A percentile compares a stretch with the other conserved stretches of the same genome.
Conservation (phyloP, 208 protist genomes). For the Eutreptiella sp. region DNA sequence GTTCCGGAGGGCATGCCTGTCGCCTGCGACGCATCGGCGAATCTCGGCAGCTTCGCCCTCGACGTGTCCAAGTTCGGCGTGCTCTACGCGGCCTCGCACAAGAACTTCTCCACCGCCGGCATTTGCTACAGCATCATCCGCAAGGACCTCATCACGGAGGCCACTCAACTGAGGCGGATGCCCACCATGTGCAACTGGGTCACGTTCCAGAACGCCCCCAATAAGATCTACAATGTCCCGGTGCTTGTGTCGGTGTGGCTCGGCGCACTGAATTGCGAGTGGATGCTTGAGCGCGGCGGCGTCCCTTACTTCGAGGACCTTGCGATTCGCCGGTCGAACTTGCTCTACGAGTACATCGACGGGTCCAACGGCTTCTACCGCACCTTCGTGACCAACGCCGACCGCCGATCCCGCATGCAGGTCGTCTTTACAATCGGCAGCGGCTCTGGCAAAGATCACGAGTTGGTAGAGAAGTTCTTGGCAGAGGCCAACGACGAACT, state of each 20-base stretch:
- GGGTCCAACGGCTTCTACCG: conserved; percentile 14
- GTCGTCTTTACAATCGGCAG: conserved; percentile 22
- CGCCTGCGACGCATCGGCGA: conserved; percentile 66
- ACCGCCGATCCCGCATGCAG: conserved; percentile 12
- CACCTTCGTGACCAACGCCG: conserved; percentile 17
- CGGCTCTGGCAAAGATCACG: conserved; percentile 1
- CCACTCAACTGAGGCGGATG: neutral
- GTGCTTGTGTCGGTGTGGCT: conserved; percentile 21
- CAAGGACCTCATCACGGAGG: conserved; percentile 17
- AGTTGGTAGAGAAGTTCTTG: conserved; percentile 16
- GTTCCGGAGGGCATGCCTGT: conserved; percentile 37
- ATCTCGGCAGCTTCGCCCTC: conserved; percentile 53
- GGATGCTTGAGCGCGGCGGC: conserved; percentile 19
- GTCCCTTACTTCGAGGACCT: conserved; percentile 20
- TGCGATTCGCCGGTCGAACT: conserved; percentile 7
- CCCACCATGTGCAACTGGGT: conserved; percentile 20
- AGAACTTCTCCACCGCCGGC: conserved; percentile 63
- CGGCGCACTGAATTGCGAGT: conserved; percentile 5
- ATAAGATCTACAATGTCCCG: conserved; percentile 24
- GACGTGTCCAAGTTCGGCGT: conserved; percentile 60
- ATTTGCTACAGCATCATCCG: conserved; percentile 48
- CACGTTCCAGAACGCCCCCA: conserved; percentile 17
- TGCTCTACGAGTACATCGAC: conserved; percentile 15
- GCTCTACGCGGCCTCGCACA: conserved; percentile 70
- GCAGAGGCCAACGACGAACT: neutral